Conservation (phyloP, 2,329 filamentous ascomycete species). For the Colletotrichum magnum region DNA sequence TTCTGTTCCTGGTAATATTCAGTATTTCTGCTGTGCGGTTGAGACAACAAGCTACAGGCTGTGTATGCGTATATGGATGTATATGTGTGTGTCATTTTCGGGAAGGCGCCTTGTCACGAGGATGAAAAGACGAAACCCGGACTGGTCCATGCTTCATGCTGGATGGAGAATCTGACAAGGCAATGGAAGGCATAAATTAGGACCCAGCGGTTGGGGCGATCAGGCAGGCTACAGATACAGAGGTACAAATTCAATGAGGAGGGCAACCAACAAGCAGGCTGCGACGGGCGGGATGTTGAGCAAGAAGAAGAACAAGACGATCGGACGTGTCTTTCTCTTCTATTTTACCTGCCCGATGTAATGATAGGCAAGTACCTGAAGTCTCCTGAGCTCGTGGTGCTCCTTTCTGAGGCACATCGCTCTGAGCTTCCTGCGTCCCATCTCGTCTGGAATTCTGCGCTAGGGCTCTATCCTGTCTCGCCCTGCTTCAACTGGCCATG, state of each 20-base stretch:
- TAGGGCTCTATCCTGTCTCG: slow-evolving; percentile 9
- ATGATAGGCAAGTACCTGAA: too few relatives aligned
- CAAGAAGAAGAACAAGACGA: slow-evolving; percentile 19
- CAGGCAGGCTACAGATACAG: background rate
- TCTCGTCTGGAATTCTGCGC: slow-evolving; percentile 15
- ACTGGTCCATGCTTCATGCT: background rate
- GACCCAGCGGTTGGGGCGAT: background rate
- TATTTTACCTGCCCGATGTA: background rate
- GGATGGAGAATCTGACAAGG: slow-evolving; percentile 20
- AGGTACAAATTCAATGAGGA: too few relatives aligned
- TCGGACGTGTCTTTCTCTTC: slow-evolving; percentile 4
- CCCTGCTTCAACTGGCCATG: slow-evolving; percentile 9
- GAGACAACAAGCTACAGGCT: background rate
- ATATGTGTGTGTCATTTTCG: too few relatives aligned
- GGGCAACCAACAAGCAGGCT: slow-evolving; percentile 3
- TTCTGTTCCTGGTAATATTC: background rate
- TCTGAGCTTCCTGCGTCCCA: slow-evolving; percentile 20
- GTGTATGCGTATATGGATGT: background rate
- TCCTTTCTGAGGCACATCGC: background rate
- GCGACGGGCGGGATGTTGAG: background rate
- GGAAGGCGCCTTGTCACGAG: slow-evolving; percentile 11
- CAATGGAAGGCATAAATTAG: background rate
- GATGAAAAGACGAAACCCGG: slow-evolving; percentile 14
- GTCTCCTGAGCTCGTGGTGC: too few relatives aligned
- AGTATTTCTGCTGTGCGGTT: background rate